Evolutionary conservation across 2,329 filamentous ascomycete genomes (phyloP).

Genomic region (Ophiostoma sp.): DNA sequence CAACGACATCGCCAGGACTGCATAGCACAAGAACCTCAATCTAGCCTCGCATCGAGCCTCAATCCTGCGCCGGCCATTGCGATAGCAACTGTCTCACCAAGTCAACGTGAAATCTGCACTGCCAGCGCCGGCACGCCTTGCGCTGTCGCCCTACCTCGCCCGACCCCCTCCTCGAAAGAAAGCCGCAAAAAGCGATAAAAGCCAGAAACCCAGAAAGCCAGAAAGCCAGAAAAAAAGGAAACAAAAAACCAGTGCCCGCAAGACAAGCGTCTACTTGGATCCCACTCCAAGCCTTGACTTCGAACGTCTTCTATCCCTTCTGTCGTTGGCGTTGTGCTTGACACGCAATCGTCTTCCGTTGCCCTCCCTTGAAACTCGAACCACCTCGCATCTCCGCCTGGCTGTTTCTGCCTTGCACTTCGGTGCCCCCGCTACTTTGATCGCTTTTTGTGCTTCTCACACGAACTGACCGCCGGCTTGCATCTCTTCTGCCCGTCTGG

Average conservation of each 20-base stretch:
- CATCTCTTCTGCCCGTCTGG: not conserved
- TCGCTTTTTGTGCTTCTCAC: no score
- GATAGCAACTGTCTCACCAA: not conserved
- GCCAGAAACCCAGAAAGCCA: not conserved
- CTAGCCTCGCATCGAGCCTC: not conserved
- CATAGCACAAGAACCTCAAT: not conserved
- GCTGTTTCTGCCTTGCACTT: not conserved
- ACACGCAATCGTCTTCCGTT: slow-evolving; percentile 8
- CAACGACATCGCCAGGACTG: not conserved
- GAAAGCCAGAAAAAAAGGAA: slow-evolving; percentile 7
- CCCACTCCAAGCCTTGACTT: no score
- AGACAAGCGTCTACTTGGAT: not conserved
- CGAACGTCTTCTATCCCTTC: not conserved
- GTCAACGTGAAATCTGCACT: not conserved
- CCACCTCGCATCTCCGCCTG: not conserved
- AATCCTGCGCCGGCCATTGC: not conserved
- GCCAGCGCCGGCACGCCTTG: slow-evolving; percentile 1
- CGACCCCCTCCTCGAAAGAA: slow-evolving; percentile 1
- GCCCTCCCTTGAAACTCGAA: slow-evolving; percentile 10
- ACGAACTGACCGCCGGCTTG: no score
- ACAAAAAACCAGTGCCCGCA: not conserved
- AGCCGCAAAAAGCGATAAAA: not conserved
- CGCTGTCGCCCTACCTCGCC: not conserved
- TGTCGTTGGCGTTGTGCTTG: not conserved
- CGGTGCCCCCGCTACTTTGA: not conserved